Conservation (phyloP, 129 eudicot genomes). For the Helichrysum umbraculigerum region DNA sequence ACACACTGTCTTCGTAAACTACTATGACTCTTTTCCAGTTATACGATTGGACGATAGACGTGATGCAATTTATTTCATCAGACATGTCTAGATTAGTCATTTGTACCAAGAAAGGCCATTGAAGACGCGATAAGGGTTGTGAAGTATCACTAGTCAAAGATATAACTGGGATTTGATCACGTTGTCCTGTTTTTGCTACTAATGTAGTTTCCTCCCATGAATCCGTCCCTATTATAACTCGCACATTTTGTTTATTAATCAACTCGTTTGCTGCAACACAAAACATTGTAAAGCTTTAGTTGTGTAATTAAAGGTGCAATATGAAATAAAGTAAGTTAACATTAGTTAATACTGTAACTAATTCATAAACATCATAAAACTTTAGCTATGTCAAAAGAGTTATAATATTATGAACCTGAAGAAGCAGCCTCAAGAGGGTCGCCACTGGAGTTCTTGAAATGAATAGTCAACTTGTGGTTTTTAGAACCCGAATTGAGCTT, state of each 20-base stretch:
- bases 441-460: conserved; percentile 37
- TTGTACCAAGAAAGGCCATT: conserved; percentile 61
- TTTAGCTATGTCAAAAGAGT: no score
- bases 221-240: conserved; percentile 44
- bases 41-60: conserved; percentile 36
- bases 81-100: conserved; percentile 35
- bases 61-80: conserved; percentile 38
- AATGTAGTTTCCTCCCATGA: conserved; percentile 50
- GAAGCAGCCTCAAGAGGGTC: conserved; percentile 49
- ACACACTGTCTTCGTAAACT: conserved; percentile 46
- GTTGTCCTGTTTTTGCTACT: conserved; percentile 45
- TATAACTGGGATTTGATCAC: conserved; percentile 42
- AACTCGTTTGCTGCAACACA: conserved; percentile 42
- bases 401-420: conserved; percentile 28
- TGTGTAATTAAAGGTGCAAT: neutral
- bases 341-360: no score
- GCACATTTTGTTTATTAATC: conserved; percentile 39
- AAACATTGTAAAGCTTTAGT: neutral
- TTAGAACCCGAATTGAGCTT: conserved; percentile 31
- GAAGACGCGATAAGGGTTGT: conserved; percentile 24
- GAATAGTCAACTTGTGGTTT: conserved; percentile 33
- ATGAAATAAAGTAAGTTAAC: neutral
- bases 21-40: conserved; percentile 47
- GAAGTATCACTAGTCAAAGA: conserved; percentile 31
- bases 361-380: no score